Conservation (phyloP, 139 green algal species). For the Chlamydomonas urium region DNA sequence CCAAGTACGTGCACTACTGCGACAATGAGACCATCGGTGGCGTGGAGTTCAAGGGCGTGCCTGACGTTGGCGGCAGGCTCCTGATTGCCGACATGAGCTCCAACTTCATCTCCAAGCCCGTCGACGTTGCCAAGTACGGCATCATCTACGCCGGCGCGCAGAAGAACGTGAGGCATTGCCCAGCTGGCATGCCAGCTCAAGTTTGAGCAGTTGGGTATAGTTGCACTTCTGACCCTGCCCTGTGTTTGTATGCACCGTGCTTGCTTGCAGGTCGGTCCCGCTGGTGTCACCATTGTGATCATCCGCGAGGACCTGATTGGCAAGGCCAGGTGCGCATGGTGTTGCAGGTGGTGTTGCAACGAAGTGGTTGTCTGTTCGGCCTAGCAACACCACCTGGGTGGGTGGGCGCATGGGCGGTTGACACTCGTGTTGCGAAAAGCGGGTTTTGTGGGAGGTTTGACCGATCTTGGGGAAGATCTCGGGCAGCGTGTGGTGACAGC, state of each 20-base stretch:
- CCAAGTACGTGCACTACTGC: conserved; percentile 97
- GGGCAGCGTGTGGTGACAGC: too few relatives aligned
- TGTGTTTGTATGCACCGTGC: too few relatives aligned
- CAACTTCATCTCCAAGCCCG: conserved; percentile 95
- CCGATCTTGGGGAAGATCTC: too few relatives aligned
- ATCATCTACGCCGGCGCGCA: conserved; percentile 97
- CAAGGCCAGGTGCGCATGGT: conserved; percentile 50
- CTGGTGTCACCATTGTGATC: conserved; percentile 94
- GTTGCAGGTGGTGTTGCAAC: not conserved
- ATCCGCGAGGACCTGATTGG: conserved; percentile 93
- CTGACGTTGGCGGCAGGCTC: conserved; percentile 56
- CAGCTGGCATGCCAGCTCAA: conserved; percentile 56
- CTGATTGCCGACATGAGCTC: conserved; percentile 96
- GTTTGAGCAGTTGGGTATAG: not conserved
- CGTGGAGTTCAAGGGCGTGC: conserved; percentile 92
- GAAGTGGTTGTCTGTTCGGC: not conserved
- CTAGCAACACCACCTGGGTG: too few relatives aligned
- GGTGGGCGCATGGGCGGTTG: too few relatives aligned
- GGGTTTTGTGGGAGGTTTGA: too few relatives aligned
- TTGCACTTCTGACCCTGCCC: not conserved
- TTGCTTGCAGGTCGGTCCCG: too few relatives aligned
- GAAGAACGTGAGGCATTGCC: conserved; percentile 99
- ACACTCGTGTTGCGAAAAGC: too few relatives aligned
- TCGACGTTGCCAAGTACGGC: conserved; percentile 95
- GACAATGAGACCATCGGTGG: conserved; percentile 99